These are phyloP conservation scores for Hirschfeldia incana DNA, from an alignment of 345 rosid genomes.

Conservation along the genomic window DNA sequence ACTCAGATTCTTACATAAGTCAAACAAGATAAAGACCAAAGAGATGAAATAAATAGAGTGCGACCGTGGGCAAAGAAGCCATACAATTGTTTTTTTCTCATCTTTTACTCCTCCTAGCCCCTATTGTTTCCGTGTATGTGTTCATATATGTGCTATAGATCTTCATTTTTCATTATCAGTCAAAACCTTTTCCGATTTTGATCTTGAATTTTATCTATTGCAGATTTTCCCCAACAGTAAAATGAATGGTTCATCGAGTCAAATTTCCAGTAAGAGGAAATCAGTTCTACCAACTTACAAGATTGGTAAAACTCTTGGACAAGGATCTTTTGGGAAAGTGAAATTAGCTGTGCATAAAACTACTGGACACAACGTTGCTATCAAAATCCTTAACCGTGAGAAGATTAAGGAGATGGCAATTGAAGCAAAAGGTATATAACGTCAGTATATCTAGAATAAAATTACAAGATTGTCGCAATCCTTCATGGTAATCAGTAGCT, in stretches of 20 bases:
- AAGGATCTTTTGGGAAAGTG: slow-evolving; percentile 86
- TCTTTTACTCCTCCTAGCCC: background rate
- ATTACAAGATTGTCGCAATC: background rate
- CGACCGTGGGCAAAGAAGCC: background rate
- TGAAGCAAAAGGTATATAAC: slow-evolving; percentile 72
- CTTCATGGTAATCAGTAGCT: background rate
- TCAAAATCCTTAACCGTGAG: slow-evolving; percentile 81
- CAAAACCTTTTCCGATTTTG: background rate
- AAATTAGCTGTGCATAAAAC: slow-evolving; percentile 71
- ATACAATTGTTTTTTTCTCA: background rate
- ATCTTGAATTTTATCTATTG: background rate
- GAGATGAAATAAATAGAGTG: background rate
- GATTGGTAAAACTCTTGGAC: slow-evolving; percentile 76
- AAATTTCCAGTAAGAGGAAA: slow-evolving; percentile 44
- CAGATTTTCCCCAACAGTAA: slow-evolving; percentile 9
- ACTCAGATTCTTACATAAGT: slow-evolving; percentile 5
- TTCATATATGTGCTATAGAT: background rate
- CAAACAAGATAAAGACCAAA: background rate
- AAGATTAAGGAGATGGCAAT: slow-evolving; percentile 59
- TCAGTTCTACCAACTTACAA: slow-evolving; percentile 57
- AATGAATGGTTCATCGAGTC: slow-evolving; percentile 50
- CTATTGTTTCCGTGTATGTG: background rate
- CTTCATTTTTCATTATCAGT: background rate
- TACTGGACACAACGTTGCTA: slow-evolving; percentile 86
- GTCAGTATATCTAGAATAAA: background rate